Evolutionary conservation across 148 eudicot genomes (phyloP), one percentile per base, ranked within the genome.

Genomic region (Agrostemma githago): DNA sequence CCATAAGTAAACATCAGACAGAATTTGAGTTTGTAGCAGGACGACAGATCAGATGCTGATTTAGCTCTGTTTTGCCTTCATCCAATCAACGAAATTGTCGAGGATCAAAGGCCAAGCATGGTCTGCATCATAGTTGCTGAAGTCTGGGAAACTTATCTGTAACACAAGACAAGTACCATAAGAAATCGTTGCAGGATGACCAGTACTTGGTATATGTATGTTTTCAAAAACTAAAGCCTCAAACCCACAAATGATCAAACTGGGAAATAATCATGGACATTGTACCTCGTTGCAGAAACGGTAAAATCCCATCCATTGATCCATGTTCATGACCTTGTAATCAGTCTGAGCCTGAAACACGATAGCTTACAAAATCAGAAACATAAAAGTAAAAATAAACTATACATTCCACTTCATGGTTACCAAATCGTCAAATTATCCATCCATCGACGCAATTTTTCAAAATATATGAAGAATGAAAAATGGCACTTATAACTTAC

Each of bases 231-330:
- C 6, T 51, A 51, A n/a, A 62, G 11, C 37, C 51, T 8, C 41
- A 20, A 11, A 71, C 63, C 70, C 59, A 17, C 21, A 68, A 62
- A 3, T 10, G 65, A 57, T 48, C 19, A 74, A 38, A 54, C 3
- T 11, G 54, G 20, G 16, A 72, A 73, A 42, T n/a, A 61, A 53
- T n/a, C 43, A 63, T 57, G 41, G 66, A 21, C n/a, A 76, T 3
- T n/a, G 26, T 85, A 95, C 98, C 98, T 95, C 97, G 42, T 79
- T 85, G 88, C 87, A 86, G 79, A 95, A 92, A 71, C 97, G 86
- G 81, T 85, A 92, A 84, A 95, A 92, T 72, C 96, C 93, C 87
- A 86, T 92, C 97, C 97, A 95, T 59, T 95, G 98, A 80, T 95
- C 98, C 93, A 86, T 84, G 86, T 88, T 95, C 69, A 95, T 85